These are phyloP conservation scores for Phytophthora uliginosa DNA, from an alignment of 352 stramenopile genomes.

Conservation along the genomic window DNA sequence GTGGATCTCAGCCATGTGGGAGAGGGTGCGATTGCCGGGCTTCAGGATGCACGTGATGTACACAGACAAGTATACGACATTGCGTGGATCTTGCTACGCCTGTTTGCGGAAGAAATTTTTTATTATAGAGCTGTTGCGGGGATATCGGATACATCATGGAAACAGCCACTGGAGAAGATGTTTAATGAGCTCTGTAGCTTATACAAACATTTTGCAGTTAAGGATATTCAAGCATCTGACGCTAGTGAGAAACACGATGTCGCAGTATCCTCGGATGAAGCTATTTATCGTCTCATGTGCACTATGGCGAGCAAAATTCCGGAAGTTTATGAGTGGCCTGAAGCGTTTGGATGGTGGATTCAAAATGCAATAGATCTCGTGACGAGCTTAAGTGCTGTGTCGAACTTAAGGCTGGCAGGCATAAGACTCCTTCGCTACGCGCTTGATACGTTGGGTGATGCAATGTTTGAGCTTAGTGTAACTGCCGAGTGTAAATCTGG, in stretches of 20 bases:
- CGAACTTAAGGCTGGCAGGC: slow-evolving; percentile 25
- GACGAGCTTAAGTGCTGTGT: not conserved
- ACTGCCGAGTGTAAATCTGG: slow-evolving; percentile 4
- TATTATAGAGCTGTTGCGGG: not conserved
- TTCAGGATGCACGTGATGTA: slow-evolving; percentile 8
- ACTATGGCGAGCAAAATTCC: slow-evolving; percentile 19
- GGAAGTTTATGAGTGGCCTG: slow-evolving; percentile 23
- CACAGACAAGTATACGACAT: slow-evolving; percentile 31
- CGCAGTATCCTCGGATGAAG: slow-evolving; percentile 14
- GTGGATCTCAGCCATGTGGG: not conserved
- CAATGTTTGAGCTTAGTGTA: slow-evolving; percentile 35
- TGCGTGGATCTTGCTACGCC: slow-evolving; percentile 36
- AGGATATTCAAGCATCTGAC: not conserved
- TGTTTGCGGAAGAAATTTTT: slow-evolving; percentile 37
- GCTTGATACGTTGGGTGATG: slow-evolving; percentile 35
- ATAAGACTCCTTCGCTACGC: slow-evolving; percentile 29
- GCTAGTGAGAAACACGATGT: not conserved
- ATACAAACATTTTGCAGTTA: slow-evolving; percentile 32
- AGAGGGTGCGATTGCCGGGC: not conserved
- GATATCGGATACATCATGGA: slow-evolving; percentile 11
- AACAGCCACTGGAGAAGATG: slow-evolving; percentile 9
- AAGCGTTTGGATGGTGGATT: slow-evolving; percentile 39
- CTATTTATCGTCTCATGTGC: slow-evolving; percentile 35
- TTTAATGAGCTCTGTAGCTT: slow-evolving; percentile 27
- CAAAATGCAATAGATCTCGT: slow-evolving; percentile 30